phyloP scores from a whole-genome alignment of 1,284 basidiomycete species.

The Kalmanozyma brasiliensis region DNA sequence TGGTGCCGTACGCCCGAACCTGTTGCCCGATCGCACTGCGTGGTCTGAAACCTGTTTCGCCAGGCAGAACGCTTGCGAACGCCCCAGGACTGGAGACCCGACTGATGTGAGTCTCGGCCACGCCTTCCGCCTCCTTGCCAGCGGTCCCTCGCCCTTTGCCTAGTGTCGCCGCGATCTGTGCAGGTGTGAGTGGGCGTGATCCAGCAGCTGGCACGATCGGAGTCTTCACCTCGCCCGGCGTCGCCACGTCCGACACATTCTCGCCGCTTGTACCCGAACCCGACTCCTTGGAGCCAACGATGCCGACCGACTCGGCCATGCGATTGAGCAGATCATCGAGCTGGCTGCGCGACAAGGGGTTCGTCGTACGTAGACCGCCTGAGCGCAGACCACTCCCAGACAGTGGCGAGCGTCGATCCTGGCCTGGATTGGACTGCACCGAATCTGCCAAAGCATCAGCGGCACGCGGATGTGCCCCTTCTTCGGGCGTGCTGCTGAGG shows the following conservation, averaged over 20 bases:
- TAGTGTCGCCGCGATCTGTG: slow-evolving; percentile 14
- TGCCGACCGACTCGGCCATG: slow-evolving; percentile 53
- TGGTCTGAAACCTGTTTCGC: slow-evolving; percentile 11
- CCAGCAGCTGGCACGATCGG: neutral
- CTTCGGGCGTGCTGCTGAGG: slow-evolving; percentile 38
- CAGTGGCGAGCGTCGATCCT: slow-evolving; percentile 21
- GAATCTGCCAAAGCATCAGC: slow-evolving; percentile 25
- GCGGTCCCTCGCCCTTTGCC: slow-evolving; percentile 20
- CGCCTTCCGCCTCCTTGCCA: neutral
- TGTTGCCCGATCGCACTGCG: slow-evolving; percentile 15
- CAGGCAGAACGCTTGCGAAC: slow-evolving; percentile 6
- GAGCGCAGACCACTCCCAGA: slow-evolving; percentile 28
- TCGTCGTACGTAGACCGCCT: slow-evolving; percentile 25
- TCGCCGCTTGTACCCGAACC: slow-evolving; percentile 12
- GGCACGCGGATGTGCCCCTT: slow-evolving; percentile 3
- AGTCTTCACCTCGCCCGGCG: neutral
- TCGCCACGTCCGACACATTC: slow-evolving; percentile 13
- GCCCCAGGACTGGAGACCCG: slow-evolving; percentile 16
- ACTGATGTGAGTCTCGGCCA: neutral
- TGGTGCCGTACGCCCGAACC: slow-evolving; percentile 25
- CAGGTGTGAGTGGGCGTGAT: slow-evolving; percentile 9
- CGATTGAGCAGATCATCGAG: slow-evolving; percentile 57
- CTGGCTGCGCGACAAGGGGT: slow-evolving; percentile 49
- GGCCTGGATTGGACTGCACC: slow-evolving; percentile 24
- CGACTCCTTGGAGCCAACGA: slow-evolving; percentile 22